Evolutionary conservation across 192 early-diverging fungal species (phyloP).

Genomic region (Lunasporangiospora selenospora): DNA sequence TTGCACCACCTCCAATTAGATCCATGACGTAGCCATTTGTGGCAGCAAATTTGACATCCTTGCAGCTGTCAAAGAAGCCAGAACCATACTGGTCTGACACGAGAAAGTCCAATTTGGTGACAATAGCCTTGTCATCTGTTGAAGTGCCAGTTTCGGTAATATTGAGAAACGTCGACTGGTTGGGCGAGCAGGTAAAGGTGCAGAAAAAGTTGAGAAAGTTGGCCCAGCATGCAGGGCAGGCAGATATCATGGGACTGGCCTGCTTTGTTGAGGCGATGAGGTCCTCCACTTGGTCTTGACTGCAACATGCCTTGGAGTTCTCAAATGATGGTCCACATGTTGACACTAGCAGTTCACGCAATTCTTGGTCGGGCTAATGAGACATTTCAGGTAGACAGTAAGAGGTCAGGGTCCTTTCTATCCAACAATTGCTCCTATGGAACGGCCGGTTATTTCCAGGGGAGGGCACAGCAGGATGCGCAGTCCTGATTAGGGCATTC

Average conservation of each 20-base stretch:
- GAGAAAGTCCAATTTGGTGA: constrained; percentile 55
- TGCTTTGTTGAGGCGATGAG: constrained; percentile 56
- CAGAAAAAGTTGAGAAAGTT: constrained; percentile 72
- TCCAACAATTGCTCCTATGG: neutral
- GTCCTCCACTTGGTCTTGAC: constrained; percentile 56
- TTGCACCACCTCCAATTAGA: constrained; percentile 68
- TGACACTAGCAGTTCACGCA: constrained; percentile 53
- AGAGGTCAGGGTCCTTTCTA: neutral
- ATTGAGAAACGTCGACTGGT: constrained; percentile 71
- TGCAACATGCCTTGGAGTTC: constrained; percentile 60
- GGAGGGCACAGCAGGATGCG: neutral
- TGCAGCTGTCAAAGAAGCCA: constrained; percentile 67
- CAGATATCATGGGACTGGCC: constrained; percentile 58
- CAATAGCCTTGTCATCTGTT: constrained; percentile 36
- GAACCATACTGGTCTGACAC: constrained; percentile 61
- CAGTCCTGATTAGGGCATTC: too few species aligned
- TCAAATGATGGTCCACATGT: constrained; percentile 59
- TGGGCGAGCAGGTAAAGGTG: constrained; percentile 67
- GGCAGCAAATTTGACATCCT: constrained; percentile 71
- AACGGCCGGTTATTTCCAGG: neutral
- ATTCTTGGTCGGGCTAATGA: constrained; percentile 49
- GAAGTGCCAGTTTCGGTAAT: constrained; percentile 52
- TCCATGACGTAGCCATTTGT: constrained; percentile 74
- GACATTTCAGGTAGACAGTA: too few species aligned
- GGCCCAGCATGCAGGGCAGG: constrained; percentile 73